phyloP scores from a whole-genome alignment of 768 basidiomycete genomes.

The Agrocybe praecox region DNA sequence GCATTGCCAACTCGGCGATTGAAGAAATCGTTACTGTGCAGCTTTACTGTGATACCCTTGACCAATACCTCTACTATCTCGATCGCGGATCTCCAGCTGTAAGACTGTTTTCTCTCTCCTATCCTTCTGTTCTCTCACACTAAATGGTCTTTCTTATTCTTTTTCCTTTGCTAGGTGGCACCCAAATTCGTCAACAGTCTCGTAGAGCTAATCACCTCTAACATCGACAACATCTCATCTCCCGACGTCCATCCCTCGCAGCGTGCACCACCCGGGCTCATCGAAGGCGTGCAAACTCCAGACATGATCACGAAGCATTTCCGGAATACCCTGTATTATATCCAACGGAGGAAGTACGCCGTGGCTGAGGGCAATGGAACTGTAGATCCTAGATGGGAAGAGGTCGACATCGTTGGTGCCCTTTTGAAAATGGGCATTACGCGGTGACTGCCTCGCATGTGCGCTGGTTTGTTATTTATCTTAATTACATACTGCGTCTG shows the following conservation, averaged over 20 bases:
- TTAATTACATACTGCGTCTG: background rate
- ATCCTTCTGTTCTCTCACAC: background rate
- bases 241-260: slow-evolving; percentile 88
- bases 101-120: slow-evolving; percentile 26
- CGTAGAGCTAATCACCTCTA: slow-evolving; percentile 92
- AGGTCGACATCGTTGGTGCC: slow-evolving; percentile 88
- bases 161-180: slow-evolving; percentile 60
- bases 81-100: slow-evolving; percentile 93
- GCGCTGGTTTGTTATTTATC: background rate
- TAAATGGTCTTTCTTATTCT: background rate
- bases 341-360: slow-evolving; percentile 72
- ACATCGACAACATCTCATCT: slow-evolving; percentile 89
- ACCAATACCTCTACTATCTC: slow-evolving; percentile 95
- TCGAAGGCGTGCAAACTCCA: slow-evolving; percentile 91
- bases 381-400: slow-evolving; percentile 70
- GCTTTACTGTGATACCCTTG: slow-evolving; percentile 93
- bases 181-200: slow-evolving; percentile 96
- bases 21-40: slow-evolving; percentile 98
- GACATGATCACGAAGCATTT: slow-evolving; percentile 96
- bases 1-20: slow-evolving; percentile 94
- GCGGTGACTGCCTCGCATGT: slow-evolving; percentile 39
- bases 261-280: slow-evolving; percentile 83
- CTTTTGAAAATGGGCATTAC: slow-evolving; percentile 86
- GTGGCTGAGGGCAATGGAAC: slow-evolving; percentile 38
- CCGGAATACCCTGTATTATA: slow-evolving; percentile 84